Conservation (phyloP, 371 early-diverging fungal genomes). For the Phascolomyces articulosus region DNA sequence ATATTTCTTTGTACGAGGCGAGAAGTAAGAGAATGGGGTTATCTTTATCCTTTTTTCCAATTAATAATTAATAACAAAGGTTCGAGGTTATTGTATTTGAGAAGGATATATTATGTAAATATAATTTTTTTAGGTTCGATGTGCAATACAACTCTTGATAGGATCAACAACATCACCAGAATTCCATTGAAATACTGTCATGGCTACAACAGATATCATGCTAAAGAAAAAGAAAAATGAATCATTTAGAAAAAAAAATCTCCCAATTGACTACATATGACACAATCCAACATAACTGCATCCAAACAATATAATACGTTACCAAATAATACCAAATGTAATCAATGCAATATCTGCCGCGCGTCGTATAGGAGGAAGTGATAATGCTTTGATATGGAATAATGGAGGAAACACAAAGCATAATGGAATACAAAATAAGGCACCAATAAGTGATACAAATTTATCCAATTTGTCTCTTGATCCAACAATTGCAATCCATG, state of each 20-base stretch:
- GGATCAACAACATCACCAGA: slow-evolving; percentile 46
- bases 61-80: neutral
- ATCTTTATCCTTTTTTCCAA: neutral
- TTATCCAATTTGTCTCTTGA: slow-evolving; percentile 77
- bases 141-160: slow-evolving; percentile 41
- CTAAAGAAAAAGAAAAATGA: neutral
- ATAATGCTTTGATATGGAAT: slow-evolving; percentile 74
- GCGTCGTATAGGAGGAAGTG: slow-evolving; percentile 41
- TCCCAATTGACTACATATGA: neutral
- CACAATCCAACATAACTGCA: too few relatives aligned
- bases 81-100: neutral
- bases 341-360: slow-evolving; percentile 60
- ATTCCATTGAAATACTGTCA: slow-evolving; percentile 46
- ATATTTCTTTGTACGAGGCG: too few relatives aligned
- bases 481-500: slow-evolving; percentile 74
- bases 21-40: too few relatives aligned
- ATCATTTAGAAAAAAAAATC: too few relatives aligned
- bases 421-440: slow-evolving; percentile 61
- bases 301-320: neutral
- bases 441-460: slow-evolving; percentile 83
- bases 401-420: slow-evolving; percentile 85
- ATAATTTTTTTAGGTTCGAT: slow-evolving; percentile 26
- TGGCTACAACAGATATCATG: slow-evolving; percentile 32
- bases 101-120: neutral
- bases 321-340: slow-evolving; percentile 68